A percentile compares a stretch with the other conserved stretches of the same genome.
phyloP scores from a whole-genome alignment of 2,329 filamentous ascomycete genomes.

The Colletotrichum gigasporum region DNA sequence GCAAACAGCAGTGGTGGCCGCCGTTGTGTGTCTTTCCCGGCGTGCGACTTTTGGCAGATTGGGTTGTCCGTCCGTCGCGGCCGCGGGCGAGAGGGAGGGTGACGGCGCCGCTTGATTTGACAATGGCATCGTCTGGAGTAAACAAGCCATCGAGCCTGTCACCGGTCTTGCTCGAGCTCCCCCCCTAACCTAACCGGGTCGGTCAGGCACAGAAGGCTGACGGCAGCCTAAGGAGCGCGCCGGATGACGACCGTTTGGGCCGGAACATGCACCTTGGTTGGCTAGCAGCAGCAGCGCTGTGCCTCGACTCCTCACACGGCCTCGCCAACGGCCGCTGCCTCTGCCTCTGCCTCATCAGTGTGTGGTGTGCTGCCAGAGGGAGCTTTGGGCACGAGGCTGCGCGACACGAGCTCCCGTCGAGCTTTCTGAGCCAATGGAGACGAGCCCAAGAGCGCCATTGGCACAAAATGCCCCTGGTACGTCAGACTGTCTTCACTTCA shows the following conservation, averaged over 20 bases:
- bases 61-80: conserved; percentile 34
- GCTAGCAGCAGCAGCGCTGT: not conserved
- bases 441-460: conserved; percentile 1
- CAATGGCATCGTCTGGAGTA: conserved; percentile 40
- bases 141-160: conserved; percentile 28
- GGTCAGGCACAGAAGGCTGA: conserved; percentile 41
- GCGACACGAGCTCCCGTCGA: conserved; percentile 14
- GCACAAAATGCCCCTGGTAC: conserved; percentile 4
- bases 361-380: not conserved
- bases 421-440: conserved; percentile 9
- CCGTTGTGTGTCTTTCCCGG: not conserved
- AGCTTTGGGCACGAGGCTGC: conserved; percentile 27
- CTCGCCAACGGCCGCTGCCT: too few relatives aligned
- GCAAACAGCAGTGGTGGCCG: conserved; percentile 8
- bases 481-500: not conserved
- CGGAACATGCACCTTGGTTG: conserved; percentile 23
- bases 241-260: conserved; percentile 17
- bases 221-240: conserved; percentile 35
- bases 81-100: conserved; percentile 41
- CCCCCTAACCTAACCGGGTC: conserved; percentile 9
- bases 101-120: conserved; percentile 41
- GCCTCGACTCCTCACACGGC: too few relatives aligned
- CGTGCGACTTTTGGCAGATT: conserved; percentile 5
- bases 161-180: conserved; percentile 13
- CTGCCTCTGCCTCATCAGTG: not conserved